phyloP scores from a whole-genome alignment of 2,329 filamentous ascomycete species.

The Sporothrix brasiliensis region DNA sequence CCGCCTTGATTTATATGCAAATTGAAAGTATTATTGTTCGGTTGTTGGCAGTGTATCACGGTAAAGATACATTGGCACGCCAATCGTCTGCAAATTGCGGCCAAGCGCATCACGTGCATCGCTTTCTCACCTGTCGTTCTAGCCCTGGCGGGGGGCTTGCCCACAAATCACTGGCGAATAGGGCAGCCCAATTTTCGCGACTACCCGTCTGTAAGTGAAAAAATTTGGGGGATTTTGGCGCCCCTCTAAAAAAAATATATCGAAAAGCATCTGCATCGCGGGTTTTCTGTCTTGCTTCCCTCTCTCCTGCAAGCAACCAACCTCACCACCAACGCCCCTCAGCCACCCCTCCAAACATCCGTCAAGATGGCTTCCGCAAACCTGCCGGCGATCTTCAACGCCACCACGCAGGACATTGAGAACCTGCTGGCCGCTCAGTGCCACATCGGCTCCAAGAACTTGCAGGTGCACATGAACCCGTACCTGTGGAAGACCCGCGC shows the following conservation, averaged over 20 bases:
- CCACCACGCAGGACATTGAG: slow-evolving; percentile 98
- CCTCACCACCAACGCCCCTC: slow-evolving; percentile 25
- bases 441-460: slow-evolving; percentile 98
- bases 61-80: background rate
- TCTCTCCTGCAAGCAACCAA: slow-evolving; percentile 36
- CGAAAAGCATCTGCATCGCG: slow-evolving; percentile 23
- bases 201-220: slow-evolving; percentile 26
- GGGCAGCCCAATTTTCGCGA: slow-evolving; percentile 32
- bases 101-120: slow-evolving; percentile 30
- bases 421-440: slow-evolving; percentile 96
- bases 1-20: background rate
- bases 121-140: background rate
- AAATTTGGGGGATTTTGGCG: slow-evolving; percentile 28
- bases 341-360: slow-evolving; percentile 39
- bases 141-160: slow-evolving; percentile 32
- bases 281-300: slow-evolving; percentile 20
- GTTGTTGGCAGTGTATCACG: background rate
- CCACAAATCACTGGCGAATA: slow-evolving; percentile 34
- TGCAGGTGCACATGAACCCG: slow-evolving; percentile 89
- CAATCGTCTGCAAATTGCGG: background rate
- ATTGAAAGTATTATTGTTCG: background rate
- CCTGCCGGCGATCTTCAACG: slow-evolving; percentile 93
- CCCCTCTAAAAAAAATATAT: slow-evolving; percentile 35
- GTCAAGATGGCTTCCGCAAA: slow-evolving; percentile 93
- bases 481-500: slow-evolving; percentile 99